Percentiles rank a stretch among this genome's conserved stretches.
These are phyloP conservation scores for Xylariales sp. DNA, from an alignment of 2,329 filamentous ascomycete genomes.

Conservation along the genomic window DNA sequence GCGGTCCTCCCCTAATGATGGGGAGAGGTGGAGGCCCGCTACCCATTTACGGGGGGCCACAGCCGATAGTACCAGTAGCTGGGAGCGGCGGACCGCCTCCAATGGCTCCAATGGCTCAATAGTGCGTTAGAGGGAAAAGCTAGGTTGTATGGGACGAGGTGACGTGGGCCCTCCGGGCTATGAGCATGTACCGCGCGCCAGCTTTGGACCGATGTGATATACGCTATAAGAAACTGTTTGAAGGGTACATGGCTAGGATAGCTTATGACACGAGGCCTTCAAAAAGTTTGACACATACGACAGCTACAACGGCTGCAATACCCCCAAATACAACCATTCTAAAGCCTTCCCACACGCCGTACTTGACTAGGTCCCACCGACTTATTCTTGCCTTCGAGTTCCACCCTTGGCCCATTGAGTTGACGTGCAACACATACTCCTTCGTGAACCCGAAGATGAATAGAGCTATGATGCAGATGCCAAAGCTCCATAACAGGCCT, in stretches of 20 bases:
- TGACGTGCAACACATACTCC: constrained; percentile 57
- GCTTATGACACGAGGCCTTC: constrained; percentile 46
- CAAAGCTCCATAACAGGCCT: constrained; percentile 70
- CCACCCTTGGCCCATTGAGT: constrained; percentile 20
- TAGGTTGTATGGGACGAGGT: constrained; percentile 3
- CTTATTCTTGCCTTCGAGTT: constrained; percentile 50
- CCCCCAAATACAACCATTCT: constrained; percentile 69
- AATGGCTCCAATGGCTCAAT: constrained; percentile 35
- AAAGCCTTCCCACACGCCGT: constrained; percentile 60
- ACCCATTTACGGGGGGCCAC: constrained; percentile 31
- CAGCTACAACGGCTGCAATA: constrained; percentile 66
- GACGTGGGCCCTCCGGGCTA: neutral
- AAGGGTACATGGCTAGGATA: constrained; percentile 7
- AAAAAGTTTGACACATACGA: constrained; percentile 63
- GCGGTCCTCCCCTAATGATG: constrained; percentile 38
- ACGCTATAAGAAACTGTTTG: constrained; percentile 11
- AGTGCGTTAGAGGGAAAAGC: neutral
- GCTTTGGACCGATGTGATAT: constrained; percentile 13
- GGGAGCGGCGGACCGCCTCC: constrained; percentile 40
- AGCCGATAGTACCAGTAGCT: constrained; percentile 24
- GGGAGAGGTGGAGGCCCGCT: constrained; percentile 30
- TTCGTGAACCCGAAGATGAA: constrained; percentile 75
- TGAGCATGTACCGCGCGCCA: neutral
- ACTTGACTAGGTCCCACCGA: constrained; percentile 48
- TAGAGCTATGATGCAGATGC: constrained; percentile 69